Conservation (phyloP, 2,329 filamentous ascomycete species). For the Tolypocladium amazonense region DNA sequence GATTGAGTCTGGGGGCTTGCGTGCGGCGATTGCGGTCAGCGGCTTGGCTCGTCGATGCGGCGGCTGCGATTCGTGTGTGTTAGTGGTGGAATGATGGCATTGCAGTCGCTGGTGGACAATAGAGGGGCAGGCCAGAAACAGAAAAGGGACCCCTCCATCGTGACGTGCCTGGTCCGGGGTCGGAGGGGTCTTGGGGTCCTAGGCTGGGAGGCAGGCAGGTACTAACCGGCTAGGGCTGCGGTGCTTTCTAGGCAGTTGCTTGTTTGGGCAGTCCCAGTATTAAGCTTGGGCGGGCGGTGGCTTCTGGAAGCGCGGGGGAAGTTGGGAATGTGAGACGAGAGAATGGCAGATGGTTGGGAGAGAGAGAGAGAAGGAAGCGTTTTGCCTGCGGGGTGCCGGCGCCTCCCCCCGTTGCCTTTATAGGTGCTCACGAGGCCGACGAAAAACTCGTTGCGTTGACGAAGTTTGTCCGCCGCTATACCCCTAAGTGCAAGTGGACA, state of each 20-base stretch:
- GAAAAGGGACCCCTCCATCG: background rate
- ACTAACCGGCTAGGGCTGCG: background rate
- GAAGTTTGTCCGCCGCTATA: constrained; percentile 27
- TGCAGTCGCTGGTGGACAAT: background rate
- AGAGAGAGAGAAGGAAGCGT: background rate
- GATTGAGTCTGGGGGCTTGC: background rate
- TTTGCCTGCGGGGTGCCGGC: background rate
- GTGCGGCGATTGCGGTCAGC: background rate
- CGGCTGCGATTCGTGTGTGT: background rate
- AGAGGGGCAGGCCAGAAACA: background rate
- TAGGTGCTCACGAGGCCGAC: background rate
- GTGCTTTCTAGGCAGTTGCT: constrained; percentile 1
- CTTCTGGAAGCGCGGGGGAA: constrained; percentile 2
- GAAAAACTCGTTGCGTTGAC: constrained; percentile 3
- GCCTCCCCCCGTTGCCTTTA: constrained; percentile 2
- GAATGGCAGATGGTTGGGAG: background rate
- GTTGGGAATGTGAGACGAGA: background rate
- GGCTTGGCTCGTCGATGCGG: background rate
- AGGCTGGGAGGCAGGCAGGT: background rate
- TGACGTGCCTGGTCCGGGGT: background rate
- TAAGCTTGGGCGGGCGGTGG: background rate
- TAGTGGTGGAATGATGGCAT: background rate
- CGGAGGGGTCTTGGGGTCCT: background rate
- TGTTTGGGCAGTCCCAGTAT: background rate
- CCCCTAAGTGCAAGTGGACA: constrained; percentile 48